Conservation (phyloP, 352 stramenopile species). For the Globisporangium middletonii region DNA sequence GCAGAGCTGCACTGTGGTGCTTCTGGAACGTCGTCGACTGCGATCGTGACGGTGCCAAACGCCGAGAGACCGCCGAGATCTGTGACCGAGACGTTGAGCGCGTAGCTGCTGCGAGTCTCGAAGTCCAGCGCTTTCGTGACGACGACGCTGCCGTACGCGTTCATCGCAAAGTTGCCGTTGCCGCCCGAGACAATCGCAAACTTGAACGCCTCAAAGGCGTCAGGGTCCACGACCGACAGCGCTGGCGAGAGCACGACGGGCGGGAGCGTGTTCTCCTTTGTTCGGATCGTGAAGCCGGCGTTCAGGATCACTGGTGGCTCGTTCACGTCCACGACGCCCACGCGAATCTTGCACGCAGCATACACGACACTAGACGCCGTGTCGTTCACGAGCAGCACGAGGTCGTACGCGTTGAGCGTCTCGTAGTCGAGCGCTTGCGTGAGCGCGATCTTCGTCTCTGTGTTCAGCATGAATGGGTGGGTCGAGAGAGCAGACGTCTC, state of each 20-base stretch:
- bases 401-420: conserved; percentile 6
- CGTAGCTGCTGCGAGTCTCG: conserved; percentile 27
- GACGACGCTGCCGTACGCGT: conserved; percentile 34
- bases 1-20: conserved; percentile 23
- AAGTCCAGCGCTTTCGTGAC: conserved; percentile 32
- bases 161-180: conserved; percentile 30
- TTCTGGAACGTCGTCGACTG: conserved; percentile 36
- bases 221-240: conserved; percentile 28
- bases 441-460: conserved; percentile 16
- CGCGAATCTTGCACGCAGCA: conserved; percentile 27
- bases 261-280: conserved; percentile 36
- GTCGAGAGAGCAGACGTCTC: neutral
- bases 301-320: conserved; percentile 32
- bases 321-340: conserved; percentile 46
- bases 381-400: conserved; percentile 24
- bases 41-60: conserved; percentile 20
- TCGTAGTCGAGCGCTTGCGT: conserved; percentile 25
- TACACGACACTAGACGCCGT: conserved; percentile 4
- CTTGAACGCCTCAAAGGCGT: conserved; percentile 39
- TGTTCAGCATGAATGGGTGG: conserved; percentile 8
- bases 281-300: conserved; percentile 12
- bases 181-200: conserved; percentile 31
- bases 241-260: conserved; percentile 23
- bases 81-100: conserved; percentile 29
- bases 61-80: conserved; percentile 32